phyloP scores from a whole-genome alignment of 2,329 filamentous ascomycete species.

The Massarina eburnea region DNA sequence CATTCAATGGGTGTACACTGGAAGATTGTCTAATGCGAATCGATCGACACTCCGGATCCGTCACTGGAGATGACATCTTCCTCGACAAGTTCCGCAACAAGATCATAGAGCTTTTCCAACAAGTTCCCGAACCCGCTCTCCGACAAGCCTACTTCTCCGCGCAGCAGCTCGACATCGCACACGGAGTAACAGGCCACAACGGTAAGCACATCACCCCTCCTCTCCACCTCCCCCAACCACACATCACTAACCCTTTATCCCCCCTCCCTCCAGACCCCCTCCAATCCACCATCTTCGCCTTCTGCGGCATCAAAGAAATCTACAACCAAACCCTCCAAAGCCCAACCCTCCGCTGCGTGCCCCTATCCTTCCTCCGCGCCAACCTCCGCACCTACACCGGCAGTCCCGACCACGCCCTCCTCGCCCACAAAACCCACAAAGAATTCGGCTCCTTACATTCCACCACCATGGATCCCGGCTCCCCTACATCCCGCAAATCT shows the following conservation, averaged over 20 bases:
- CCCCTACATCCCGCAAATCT: slow-evolving; percentile 4
- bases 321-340: slow-evolving; percentile 39
- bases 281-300: slow-evolving; percentile 46
- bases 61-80: slow-evolving; percentile 24
- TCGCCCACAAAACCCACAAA: slow-evolving; percentile 49
- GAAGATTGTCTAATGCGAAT: slow-evolving; percentile 37
- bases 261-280: too few species aligned
- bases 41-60: slow-evolving; percentile 23
- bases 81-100: slow-evolving; percentile 31
- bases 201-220: too few species aligned
- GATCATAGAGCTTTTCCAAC: slow-evolving; percentile 40
- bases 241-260: too few species aligned
- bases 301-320: slow-evolving; percentile 49
- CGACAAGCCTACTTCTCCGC: slow-evolving; percentile 48
- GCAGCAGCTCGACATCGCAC: slow-evolving; percentile 38
- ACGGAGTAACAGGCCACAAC: slow-evolving; percentile 25
- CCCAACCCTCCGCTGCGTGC: slow-evolving; percentile 37
- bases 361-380: slow-evolving; percentile 49
- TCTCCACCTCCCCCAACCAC: too few species aligned
- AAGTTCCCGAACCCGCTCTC: slow-evolving; percentile 45
- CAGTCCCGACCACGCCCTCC: slow-evolving; percentile 49
- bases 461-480: slow-evolving; percentile 3
- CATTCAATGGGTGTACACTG: slow-evolving; percentile 29
- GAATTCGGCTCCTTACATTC: slow-evolving; percentile 46
- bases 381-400: slow-evolving; percentile 47